These are phyloP conservation scores for Limnanthes douglasii DNA, from an alignment of 345 rosid species.

Conservation along the genomic window DNA sequence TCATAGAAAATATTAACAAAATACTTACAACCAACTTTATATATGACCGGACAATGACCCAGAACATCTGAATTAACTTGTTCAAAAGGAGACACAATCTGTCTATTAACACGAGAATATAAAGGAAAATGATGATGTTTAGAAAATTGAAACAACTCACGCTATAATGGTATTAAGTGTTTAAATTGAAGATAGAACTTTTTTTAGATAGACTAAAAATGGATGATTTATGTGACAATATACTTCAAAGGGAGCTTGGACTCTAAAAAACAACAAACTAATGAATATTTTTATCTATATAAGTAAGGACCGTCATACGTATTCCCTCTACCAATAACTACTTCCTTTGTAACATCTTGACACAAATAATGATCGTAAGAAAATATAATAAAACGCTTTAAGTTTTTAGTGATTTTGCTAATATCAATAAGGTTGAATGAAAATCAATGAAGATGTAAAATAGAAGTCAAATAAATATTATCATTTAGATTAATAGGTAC, in stretches of 20 bases:
- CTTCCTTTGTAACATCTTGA: too few species aligned
- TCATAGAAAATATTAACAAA: slow-evolving; percentile 7
- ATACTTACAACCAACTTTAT: background rate
- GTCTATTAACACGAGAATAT: background rate
- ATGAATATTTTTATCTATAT: background rate
- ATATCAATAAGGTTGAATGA: too few species aligned
- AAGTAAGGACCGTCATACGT: too few species aligned
- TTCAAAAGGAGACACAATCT: slow-evolving; percentile 1
- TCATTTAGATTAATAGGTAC: too few species aligned
- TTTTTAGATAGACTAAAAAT: background rate
- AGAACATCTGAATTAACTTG: slow-evolving; percentile 5
- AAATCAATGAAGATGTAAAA: too few species aligned
- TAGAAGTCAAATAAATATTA: too few species aligned
- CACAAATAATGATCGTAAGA: too few species aligned
- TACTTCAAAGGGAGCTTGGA: background rate
- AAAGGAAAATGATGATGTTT: background rate
- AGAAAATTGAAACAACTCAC: slow-evolving; percentile 6
- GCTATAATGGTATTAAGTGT: background rate
- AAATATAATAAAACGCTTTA: too few species aligned
- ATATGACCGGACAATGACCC: background rate
- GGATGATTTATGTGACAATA: slow-evolving; percentile 2
- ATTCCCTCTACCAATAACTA: too few species aligned
- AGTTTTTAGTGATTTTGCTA: too few species aligned
- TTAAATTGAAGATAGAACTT: slow-evolving; percentile 2
- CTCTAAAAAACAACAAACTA: background rate